phyloP scores from a whole-genome alignment of 441 rosid genomes.

The Capsella rubella region DNA sequence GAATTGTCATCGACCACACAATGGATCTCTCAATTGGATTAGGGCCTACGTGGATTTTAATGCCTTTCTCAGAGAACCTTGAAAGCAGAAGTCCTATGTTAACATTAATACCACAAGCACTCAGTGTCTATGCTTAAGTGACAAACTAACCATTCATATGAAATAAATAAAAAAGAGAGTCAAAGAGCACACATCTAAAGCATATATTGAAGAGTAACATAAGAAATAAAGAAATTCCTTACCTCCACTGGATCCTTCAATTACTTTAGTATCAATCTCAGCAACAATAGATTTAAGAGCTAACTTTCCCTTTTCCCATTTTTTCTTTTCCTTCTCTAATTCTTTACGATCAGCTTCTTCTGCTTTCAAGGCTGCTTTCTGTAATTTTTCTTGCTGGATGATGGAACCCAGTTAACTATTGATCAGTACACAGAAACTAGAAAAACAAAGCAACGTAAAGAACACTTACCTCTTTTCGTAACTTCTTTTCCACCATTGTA shows the following conservation, averaged over 20 bases:
- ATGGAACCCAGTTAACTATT: conserved; percentile 40
- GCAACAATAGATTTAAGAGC: conserved; percentile 88
- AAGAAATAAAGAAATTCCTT: conserved; percentile 28
- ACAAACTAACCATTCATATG: conserved; percentile 17
- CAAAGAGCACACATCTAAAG: conserved; percentile 19
- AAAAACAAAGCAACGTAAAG: conserved; percentile 17
- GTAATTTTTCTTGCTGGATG: conserved; percentile 83
- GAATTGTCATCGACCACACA: conserved; percentile 82
- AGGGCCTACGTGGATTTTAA: conserved; percentile 66
- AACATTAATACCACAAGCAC: conserved; percentile 40
- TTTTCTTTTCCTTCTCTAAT: conserved; percentile 78
- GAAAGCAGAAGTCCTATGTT: conserved; percentile 84
- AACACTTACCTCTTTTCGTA: conserved; percentile 72
- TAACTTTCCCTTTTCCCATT: conserved; percentile 95
- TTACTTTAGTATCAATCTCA: conserved; percentile 77
- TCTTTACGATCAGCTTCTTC: conserved; percentile 81
- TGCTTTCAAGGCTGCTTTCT: conserved; percentile 82
- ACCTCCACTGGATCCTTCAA: conserved; percentile 94
- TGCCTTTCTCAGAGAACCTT: conserved; percentile 87
- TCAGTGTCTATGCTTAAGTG: conserved; percentile 41
- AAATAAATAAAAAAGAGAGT: not conserved
- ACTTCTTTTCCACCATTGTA: conserved; percentile 78
- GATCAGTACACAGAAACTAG: conserved; percentile 20
- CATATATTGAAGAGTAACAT: conserved; percentile 9
- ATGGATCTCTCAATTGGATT: conserved; percentile 91